Evolutionary conservation across 108 stramenopile species (phyloP).

Genomic region (Epithemia pelagica): DNA sequence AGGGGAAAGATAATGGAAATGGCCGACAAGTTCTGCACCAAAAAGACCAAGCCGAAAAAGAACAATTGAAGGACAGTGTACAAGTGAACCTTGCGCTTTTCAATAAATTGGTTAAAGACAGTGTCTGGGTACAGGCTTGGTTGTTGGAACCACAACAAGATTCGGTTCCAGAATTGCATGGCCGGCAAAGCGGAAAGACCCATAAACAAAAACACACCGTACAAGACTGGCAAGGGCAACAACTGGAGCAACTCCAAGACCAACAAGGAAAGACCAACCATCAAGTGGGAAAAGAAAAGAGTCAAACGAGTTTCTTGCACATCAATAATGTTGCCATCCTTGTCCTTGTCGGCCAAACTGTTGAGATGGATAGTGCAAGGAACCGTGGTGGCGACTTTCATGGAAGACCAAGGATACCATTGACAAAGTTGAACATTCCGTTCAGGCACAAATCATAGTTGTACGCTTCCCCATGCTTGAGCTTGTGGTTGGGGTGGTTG

Average conservation of each 20-base stretch:
- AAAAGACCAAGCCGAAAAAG: constrained; percentile 30
- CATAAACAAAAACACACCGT: constrained; percentile 39
- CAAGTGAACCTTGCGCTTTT: constrained; percentile 21
- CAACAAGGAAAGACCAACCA: constrained; percentile 21
- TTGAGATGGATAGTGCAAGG: constrained; percentile 30
- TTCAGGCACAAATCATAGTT: constrained; percentile 30
- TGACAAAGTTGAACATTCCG: constrained; percentile 30
- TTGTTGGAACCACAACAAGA: constrained; percentile 47
- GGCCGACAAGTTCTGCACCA: constrained; percentile 28
- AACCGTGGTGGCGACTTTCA: constrained; percentile 43
- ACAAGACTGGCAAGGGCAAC: constrained; percentile 37
- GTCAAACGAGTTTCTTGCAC: constrained; percentile 43
- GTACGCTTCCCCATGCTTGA: constrained; percentile 40
- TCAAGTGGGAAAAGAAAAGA: constrained; percentile 18
- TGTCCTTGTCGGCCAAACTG: constrained; percentile 28
- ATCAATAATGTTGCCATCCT: constrained; percentile 21
- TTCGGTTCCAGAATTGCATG: constrained; percentile 42
- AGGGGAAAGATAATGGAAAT: constrained; percentile 46
- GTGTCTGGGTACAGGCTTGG: constrained; percentile 21
- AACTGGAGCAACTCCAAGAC: constrained; percentile 16
- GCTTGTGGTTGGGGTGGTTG: constrained; percentile 22
- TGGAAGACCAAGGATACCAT: constrained; percentile 35
- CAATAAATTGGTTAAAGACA: constrained; percentile 27
- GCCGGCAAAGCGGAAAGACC: constrained; percentile 26
- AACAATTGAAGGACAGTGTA: constrained; percentile 34